These are phyloP conservation scores for Crotalaria pallida DNA, from an alignment of 306 rosid species.

Conservation along the genomic window DNA sequence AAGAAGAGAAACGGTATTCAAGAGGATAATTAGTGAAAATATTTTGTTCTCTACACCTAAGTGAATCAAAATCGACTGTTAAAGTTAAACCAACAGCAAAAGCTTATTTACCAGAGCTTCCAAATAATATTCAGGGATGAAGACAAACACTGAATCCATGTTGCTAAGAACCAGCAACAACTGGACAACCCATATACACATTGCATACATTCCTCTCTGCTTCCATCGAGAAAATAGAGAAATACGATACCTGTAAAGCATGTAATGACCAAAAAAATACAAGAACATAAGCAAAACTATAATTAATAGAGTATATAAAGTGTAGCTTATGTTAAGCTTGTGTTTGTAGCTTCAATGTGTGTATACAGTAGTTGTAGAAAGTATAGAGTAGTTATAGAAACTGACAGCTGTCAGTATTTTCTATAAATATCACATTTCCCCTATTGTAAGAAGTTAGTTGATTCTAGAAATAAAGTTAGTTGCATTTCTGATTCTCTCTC, in stretches of 20 bases:
- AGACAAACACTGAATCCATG: slow-evolving; percentile 68
- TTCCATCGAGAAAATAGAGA: slow-evolving; percentile 79
- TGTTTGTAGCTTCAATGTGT: no score
- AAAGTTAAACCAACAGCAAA: not conserved
- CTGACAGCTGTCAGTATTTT: no score
- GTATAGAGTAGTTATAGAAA: no score
- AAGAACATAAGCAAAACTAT: not conserved
- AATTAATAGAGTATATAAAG: no score
- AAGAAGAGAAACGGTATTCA: not conserved
- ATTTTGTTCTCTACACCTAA: slow-evolving; percentile 8
- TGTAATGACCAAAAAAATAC: not conserved
- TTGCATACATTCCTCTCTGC: slow-evolving; percentile 98
- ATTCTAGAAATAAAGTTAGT: no score
- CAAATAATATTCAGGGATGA: slow-evolving; percentile 82
- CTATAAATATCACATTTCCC: no score
- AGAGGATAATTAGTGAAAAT: not conserved
- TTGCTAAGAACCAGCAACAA: slow-evolving; percentile 87
- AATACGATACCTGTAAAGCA: slow-evolving; percentile 67
- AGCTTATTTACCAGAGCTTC: slow-evolving; percentile 74
- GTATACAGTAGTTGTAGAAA: no score
- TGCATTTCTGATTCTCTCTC: no score
- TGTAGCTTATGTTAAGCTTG: no score
- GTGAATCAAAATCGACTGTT: not conserved
- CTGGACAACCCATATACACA: slow-evolving; percentile 96
- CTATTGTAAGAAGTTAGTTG: no score